Conservation (phyloP, 2,329 filamentous ascomycete species). For the Exophiala sideris region DNA sequence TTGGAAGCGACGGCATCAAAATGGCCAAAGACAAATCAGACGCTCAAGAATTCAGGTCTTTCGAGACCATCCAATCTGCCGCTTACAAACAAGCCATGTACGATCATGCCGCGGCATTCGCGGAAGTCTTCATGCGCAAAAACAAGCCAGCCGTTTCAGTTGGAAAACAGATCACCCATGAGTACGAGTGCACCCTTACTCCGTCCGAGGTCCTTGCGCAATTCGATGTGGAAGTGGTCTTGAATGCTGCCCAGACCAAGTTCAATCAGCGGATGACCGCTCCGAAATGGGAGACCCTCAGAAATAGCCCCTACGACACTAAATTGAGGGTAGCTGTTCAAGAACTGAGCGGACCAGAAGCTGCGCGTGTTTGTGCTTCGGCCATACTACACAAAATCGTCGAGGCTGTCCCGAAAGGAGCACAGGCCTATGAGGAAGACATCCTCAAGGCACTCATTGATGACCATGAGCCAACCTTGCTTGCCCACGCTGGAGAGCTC, state of each 20-base stretch:
- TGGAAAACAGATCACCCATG: background rate
- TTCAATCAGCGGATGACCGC: conserved; percentile 5
- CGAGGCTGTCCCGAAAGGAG: background rate
- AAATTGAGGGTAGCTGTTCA: background rate
- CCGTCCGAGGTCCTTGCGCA: conserved; percentile 12
- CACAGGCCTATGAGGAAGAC: background rate
- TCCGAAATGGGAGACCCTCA: background rate
- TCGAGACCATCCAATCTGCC: conserved; percentile 47
- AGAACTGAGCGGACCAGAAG: background rate
- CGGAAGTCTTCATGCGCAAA: conserved; percentile 17
- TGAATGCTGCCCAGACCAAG: conserved; percentile 2
- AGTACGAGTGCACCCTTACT: conserved; percentile 1
- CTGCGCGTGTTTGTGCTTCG: background rate
- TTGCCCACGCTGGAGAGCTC: background rate
- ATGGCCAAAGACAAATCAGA: conserved; percentile 45
- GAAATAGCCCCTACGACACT: background rate
- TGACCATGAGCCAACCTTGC: conserved; percentile 1
- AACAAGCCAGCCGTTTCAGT: conserved; percentile 2
- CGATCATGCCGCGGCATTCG: conserved; percentile 19
- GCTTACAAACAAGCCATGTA: conserved; percentile 23
- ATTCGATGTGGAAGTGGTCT: conserved; percentile 5
- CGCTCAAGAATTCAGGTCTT: conserved; percentile 56
- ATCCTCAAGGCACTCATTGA: conserved; percentile 1
- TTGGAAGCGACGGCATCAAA: conserved; percentile 41
- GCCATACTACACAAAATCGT: background rate